Conservation (phyloP, 2,329 filamentous ascomycete species). For the Sporothrix brasiliensis region DNA sequence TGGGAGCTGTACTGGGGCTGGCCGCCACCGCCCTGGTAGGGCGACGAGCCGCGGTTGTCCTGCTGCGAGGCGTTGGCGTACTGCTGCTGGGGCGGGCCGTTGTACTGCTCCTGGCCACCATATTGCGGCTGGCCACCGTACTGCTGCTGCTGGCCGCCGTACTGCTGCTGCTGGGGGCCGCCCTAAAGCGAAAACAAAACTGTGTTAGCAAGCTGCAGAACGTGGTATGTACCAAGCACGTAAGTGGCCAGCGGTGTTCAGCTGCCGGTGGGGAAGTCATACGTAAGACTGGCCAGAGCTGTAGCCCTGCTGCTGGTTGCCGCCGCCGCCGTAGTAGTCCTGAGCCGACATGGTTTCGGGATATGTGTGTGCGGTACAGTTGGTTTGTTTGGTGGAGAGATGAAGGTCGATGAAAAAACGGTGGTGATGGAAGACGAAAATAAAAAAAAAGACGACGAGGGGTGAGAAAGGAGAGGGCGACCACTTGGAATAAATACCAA, state of each 20-base stretch:
- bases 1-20: conserved; percentile 39
- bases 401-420: background rate
- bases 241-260: no score
- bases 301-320: conserved; percentile 35
- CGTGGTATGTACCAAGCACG: no score
- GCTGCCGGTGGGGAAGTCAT: background rate
- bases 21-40: conserved; percentile 7
- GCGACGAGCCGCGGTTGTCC: conserved; percentile 25
- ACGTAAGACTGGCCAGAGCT: conserved; percentile 30
- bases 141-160: conserved; percentile 22
- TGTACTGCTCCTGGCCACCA: conserved; percentile 33
- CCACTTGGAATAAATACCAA: conserved; percentile 26
- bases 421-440: background rate
- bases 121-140: conserved; percentile 29
- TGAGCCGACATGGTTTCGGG: conserved; percentile 37
- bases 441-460: background rate
- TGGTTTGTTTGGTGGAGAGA: background rate
- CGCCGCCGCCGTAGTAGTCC: conserved; percentile 35
- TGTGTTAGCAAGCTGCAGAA: background rate
- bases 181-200: background rate
- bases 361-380: background rate
- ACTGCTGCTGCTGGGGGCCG: background rate
- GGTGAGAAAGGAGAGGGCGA: background rate
- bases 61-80: conserved; percentile 32
- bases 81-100: conserved; percentile 30